A percentile compares a stretch with the other conserved stretches of the same genome.
Conservation (phyloP, 768 basidiomycete genomes). For the Jaapia argillacea region DNA sequence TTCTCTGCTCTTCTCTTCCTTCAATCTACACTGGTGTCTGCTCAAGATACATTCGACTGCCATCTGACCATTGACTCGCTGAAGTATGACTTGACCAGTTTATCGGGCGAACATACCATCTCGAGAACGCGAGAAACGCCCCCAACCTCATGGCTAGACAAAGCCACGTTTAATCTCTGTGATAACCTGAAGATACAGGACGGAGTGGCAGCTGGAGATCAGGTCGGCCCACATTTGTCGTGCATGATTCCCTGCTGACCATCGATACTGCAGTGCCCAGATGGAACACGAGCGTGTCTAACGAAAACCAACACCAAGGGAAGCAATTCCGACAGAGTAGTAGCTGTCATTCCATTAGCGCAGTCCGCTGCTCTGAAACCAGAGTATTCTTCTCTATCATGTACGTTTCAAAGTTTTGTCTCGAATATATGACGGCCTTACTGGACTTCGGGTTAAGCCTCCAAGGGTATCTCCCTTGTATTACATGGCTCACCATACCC, state of each 20-base stretch:
- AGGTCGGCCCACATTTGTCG: constrained; percentile 32
- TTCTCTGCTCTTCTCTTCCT: no score
- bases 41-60: constrained; percentile 50
- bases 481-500: constrained; percentile 59
- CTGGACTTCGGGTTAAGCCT: no score
- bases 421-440: no score
- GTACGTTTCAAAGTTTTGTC: constrained; percentile 25
- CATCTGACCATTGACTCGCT: constrained; percentile 25
- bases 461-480: constrained; percentile 42
- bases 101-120: constrained; percentile 41
- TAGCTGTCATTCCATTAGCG: constrained; percentile 70
- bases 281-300: constrained; percentile 66
- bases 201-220: constrained; percentile 44
- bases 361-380: constrained; percentile 21
- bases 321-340: constrained; percentile 45
- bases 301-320: constrained; percentile 55
- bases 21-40: no score
- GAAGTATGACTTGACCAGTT: constrained; percentile 50
- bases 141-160: constrained; percentile 52
- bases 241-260: not conserved
- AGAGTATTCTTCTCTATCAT: constrained; percentile 18
- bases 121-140: constrained; percentile 46
- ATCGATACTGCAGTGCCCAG: constrained; percentile 40
- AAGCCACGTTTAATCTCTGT: constrained; percentile 61
- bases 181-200: constrained; percentile 39